Base-by-base conservation (phyloP, 2,329 filamentous ascomycete species). In the Fusarium verticillioides region DNA sequence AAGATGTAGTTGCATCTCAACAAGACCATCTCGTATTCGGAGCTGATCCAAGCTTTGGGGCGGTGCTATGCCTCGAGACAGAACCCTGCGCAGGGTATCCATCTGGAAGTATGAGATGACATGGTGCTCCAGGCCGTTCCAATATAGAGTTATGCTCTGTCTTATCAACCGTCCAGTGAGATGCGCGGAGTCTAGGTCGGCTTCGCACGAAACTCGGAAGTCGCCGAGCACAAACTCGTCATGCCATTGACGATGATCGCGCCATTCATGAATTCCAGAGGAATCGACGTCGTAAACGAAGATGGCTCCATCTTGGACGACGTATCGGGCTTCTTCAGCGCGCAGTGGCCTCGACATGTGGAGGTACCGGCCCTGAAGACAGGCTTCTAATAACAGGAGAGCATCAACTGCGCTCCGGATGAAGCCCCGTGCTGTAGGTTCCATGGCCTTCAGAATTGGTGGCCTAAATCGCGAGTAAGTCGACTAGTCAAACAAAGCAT, bases 31-130 rank as follows among this genome's bases (percentile, higher is more conserved):
- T 23, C n/a, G 15, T 43, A 43, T 23, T 23, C 5, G n/a, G 23
- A 43, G 16, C 1, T 18, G n/a, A 4, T 23, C n/a, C 15, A 5
- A 18, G 5, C 16, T 5, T 4, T 10, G 21, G 15, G 40, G 40
- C 9, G 9, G 5, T 9, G 11, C 42, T 2, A 11, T 4, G n/a
- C 42, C 42, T 0, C 7, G 4, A 12, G 42, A 18, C 15, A 43
- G 0, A 43, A 18, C 9, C 15, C 40, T 23, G n/a, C 15, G 40
- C 1, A 43, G 13, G 15, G 40, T 43, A 4, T 11, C 1, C n/a
- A 43, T 23, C 15, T 43, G 42, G 4, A 43, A 2, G 18, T 23
- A 43, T 18, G 42, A 43, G 1, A 43, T 43, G 6, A 43, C 9
- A 11, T 43, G n/a, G n/a, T 23, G 42, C 13, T 11, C n/a, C 15